A percentile compares a stretch with the other conserved stretches of the same genome.
Conservation (phyloP, 1,284 basidiomycete species). For the Mycosarcoma maydis region DNA sequence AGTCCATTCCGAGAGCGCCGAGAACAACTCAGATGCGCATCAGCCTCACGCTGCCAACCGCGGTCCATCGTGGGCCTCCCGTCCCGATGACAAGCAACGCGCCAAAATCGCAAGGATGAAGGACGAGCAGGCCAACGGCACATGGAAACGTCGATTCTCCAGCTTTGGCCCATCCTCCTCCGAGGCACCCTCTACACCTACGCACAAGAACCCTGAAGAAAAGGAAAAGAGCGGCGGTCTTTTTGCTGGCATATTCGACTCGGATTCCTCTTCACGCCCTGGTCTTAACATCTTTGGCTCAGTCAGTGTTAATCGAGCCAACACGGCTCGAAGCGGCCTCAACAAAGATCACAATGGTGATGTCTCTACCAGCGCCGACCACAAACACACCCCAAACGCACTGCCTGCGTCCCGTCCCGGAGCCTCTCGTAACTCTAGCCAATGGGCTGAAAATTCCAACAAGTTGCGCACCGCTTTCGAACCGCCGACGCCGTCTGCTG, state of each 20-base stretch:
- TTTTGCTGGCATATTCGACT: slow-evolving; percentile 25
- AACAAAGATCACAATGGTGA: slow-evolving; percentile 22
- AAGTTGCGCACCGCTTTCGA: slow-evolving; percentile 47
- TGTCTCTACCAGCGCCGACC: slow-evolving; percentile 15
- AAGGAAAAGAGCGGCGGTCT: slow-evolving; percentile 20
- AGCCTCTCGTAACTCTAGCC: slow-evolving; percentile 13
- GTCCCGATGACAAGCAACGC: slow-evolving; percentile 53
- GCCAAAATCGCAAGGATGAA: slow-evolving; percentile 55
- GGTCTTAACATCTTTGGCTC: slow-evolving; percentile 29
- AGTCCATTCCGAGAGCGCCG: slow-evolving; percentile 1
- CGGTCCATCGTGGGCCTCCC: slow-evolving; percentile 55
- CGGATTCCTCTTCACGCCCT: slow-evolving; percentile 17
- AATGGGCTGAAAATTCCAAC: slow-evolving; percentile 44
- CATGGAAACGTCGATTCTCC: slow-evolving; percentile 38
- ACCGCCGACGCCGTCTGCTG: slow-evolving; percentile 28
- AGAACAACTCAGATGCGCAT: slow-evolving; percentile 18
- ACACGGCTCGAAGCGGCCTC: slow-evolving; percentile 1
- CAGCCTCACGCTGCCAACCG: slow-evolving; percentile 38
- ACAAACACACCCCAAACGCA: neutral
- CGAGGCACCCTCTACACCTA: slow-evolving; percentile 12
- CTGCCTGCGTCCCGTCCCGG: too few species aligned
- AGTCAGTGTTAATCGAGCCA: slow-evolving; percentile 9
- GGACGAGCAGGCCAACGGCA: slow-evolving; percentile 33
- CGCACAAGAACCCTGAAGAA: slow-evolving; percentile 14
- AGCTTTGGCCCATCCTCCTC: slow-evolving; percentile 17